These are phyloP conservation scores for Trichoderma sp. DNA, from an alignment of 2,329 filamentous ascomycete genomes.

Conservation along the genomic window DNA sequence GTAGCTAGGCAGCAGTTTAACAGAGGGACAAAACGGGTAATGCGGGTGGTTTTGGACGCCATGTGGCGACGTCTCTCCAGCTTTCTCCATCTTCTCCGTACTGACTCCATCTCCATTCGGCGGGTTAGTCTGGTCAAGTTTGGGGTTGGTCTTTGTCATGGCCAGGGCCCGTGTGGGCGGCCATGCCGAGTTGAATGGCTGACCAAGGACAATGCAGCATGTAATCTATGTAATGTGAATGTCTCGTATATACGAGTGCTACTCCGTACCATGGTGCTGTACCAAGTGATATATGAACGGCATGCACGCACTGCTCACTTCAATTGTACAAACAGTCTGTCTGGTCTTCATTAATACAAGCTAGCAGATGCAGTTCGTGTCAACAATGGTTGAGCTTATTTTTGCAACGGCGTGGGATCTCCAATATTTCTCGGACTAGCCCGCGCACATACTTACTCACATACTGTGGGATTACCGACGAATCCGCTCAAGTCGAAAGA, in stretches of 20 bases:
- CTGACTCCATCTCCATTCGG: not conserved
- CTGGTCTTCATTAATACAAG: not conserved
- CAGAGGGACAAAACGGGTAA: not conserved
- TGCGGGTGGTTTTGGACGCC: constrained; percentile 6
- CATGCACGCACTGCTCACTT: not conserved
- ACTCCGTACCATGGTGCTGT: not conserved
- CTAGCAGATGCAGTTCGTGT: not conserved
- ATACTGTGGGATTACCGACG: not conserved
- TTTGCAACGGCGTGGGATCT: not conserved
- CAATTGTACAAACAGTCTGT: not conserved
- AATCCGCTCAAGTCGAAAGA: not conserved
- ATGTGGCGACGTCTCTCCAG: constrained; percentile 14
- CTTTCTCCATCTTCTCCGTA: constrained; percentile 13
- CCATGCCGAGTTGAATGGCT: not conserved
- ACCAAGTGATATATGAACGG: not conserved
- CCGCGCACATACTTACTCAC: not conserved
- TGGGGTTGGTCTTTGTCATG: not conserved
- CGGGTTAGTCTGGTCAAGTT: not conserved
- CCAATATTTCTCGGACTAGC: not conserved
- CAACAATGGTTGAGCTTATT: not conserved
- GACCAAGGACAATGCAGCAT: not conserved
- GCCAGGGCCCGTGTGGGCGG: not conserved
- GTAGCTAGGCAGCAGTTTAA: constrained; percentile 18
- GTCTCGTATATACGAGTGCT: not conserved
- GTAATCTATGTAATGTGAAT: too few species aligned